A percentile compares a stretch with the other conserved stretches of the same genome.
These are phyloP conservation scores for Phaseolus lunatus DNA, from an alignment of 306 rosid species.

Conservation along the genomic window DNA sequence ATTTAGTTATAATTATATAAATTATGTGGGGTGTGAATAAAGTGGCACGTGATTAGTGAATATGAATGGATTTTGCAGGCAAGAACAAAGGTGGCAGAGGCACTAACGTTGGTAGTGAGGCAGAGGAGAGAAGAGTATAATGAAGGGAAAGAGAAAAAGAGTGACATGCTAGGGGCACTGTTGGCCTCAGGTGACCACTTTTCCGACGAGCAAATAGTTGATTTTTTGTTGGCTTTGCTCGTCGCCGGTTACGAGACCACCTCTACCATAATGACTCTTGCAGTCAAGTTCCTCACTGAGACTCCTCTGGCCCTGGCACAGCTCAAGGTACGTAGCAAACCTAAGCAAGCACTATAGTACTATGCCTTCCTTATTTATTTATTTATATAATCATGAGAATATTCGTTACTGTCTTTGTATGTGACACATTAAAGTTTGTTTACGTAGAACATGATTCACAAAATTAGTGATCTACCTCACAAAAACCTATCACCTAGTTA, in stretches of 20 bases:
- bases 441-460: neutral
- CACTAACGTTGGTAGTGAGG: constrained; percentile 72
- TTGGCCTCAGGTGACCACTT: constrained; percentile 79
- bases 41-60: too few species aligned
- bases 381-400: neutral
- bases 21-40: too few species aligned
- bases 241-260: constrained; percentile 98
- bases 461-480: neutral
- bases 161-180: constrained; percentile 83
- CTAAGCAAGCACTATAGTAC: neutral
- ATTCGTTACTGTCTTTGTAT: neutral
- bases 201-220: constrained; percentile 84
- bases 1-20: too few species aligned
- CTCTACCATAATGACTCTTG: constrained; percentile 94
- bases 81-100: constrained; percentile 90
- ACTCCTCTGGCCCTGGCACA: constrained; percentile 91
- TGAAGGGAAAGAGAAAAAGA: constrained; percentile 52
- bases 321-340: constrained; percentile 64
- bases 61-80: constrained; percentile 56
- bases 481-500: constrained; percentile 4
- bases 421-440: neutral
- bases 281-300: constrained; percentile 90
- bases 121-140: constrained; percentile 66
- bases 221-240: constrained; percentile 84
- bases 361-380: neutral